Conservation (phyloP, 495 filamentous ascomycete genomes). For the Xylaria telfairii region DNA sequence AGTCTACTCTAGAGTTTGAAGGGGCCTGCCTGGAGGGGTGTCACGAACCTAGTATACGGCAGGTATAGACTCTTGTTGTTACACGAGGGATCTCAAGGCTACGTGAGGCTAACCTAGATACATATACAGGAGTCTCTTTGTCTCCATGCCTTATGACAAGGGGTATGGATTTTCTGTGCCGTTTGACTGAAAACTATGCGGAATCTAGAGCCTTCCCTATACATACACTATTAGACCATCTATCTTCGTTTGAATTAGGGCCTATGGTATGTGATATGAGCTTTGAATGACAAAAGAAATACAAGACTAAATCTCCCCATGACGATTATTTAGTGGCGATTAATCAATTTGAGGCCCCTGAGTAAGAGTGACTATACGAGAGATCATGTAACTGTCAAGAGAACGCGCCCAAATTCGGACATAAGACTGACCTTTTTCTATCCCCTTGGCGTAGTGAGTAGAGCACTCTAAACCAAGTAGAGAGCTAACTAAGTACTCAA, state of each 20-base stretch:
- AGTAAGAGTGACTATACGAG: background rate
- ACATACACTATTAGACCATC: background rate
- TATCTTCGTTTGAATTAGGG: background rate
- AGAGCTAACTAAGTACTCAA: background rate
- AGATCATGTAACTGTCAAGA: background rate
- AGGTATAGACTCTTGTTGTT: too few relatives aligned
- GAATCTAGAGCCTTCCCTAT: background rate
- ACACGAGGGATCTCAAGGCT: too few relatives aligned
- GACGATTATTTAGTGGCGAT: background rate
- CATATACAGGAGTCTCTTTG: too few relatives aligned
- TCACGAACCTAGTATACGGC: too few relatives aligned
- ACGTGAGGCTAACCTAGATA: too few relatives aligned
- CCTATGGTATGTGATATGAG: background rate
- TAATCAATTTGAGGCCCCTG: background rate
- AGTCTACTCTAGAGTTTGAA: background rate
- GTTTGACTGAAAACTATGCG: background rate
- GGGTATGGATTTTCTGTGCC: too few relatives aligned
- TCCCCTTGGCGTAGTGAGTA: background rate
- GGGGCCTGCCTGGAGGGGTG: background rate
- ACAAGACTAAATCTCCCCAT: background rate
- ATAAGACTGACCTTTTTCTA: background rate
- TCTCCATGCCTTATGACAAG: too few relatives aligned
- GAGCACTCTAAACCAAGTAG: background rate
- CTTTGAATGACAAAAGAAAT: background rate
- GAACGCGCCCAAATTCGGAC: background rate